Evolutionary conservation across 2,329 filamentous ascomycete genomes (phyloP).

Genomic region (Xylaria sp.): DNA sequence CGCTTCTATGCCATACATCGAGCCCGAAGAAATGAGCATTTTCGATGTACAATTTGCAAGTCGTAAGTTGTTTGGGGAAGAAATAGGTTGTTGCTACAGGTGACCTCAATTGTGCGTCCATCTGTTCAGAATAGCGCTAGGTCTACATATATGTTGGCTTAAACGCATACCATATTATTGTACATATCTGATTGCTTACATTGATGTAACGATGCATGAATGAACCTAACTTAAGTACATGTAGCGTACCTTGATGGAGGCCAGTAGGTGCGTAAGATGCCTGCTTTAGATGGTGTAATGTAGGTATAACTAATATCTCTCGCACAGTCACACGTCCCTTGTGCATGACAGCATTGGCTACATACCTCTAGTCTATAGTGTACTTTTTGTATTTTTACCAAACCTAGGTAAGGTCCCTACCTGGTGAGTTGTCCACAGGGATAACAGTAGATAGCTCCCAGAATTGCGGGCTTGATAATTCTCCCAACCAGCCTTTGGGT

Average conservation of each 20-base stretch:
- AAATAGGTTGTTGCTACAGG: not conserved
- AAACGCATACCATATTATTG: constrained; percentile 17
- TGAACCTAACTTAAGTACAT: too few relatives aligned
- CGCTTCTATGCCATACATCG: too few relatives aligned
- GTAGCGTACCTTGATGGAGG: not conserved
- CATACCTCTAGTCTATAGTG: too few relatives aligned
- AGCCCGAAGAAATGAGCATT: not conserved
- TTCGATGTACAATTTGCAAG: not conserved
- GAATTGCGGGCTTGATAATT: constrained; percentile 10
- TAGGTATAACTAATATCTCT: constrained; percentile 4
- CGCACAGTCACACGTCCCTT: constrained; percentile 15
- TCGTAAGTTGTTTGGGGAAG: not conserved
- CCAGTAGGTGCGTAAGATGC: not conserved
- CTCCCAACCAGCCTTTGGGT: constrained; percentile 6
- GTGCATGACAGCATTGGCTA: constrained; percentile 28
- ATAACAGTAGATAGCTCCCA: not conserved
- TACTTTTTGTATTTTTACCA: too few relatives aligned
- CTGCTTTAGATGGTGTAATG: not conserved
- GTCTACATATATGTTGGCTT: not conserved
- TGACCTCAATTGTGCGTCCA: not conserved
- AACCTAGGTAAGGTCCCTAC: too few relatives aligned
- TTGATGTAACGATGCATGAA: constrained; percentile 31
- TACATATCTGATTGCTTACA: constrained; percentile 16
- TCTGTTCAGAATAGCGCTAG: not conserved
- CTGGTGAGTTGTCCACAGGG: not conserved